Evolutionary conservation across 1,139 yeast genomes (phyloP), one percentile per base, ranked within the genome.

Genomic region (Hansenula lynferdii): DNA sequence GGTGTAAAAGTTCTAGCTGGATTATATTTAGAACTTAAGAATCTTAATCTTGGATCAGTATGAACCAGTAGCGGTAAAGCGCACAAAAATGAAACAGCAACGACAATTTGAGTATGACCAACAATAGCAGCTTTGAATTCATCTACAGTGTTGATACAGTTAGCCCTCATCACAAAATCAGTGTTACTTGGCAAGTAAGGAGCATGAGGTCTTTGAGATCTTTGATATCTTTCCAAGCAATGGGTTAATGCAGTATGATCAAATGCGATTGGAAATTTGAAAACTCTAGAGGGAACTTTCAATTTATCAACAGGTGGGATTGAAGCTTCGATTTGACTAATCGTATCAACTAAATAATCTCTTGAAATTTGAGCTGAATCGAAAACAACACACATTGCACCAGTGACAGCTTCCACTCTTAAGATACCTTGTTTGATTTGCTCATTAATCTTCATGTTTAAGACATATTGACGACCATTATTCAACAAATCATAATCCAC

Each of bases 1-100:
- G 69, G 69, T 1, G 69, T 64, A 33, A 58, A 62, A 4, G 67
- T 62, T 48, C 69, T 53, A 5, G 69, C 62, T 6, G 69, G 69
- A 44, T 64, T 64, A 40, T 60, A 64, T 40, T 64, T 64, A 8
- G 65, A 60, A 14, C 64, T 60, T 39, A 53, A 49, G 38, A 64
- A 56, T 34, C 69, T 48, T 9, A 55, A 45, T 36, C 69, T 49
- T 21, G 69, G 69, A 39, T 64, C 69, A 16, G 60, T 49, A 35
- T 58, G 56, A 15, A 63, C 67, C 18, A 62, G 43, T 24, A 63
- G 49, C 2, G 65, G 60, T 37, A 61, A 57, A n/a, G 65, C 69
- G 52, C 68, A 64, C 15, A 64, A 48, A 38, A 64, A 64, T 8
- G 69, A 63, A 23, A 62, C 67, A 10, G 66, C 67, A 10, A 63